These are phyloP conservation scores for Puccinia hordei DNA, from an alignment of 1,284 basidiomycete genomes.

Conservation along the genomic window DNA sequence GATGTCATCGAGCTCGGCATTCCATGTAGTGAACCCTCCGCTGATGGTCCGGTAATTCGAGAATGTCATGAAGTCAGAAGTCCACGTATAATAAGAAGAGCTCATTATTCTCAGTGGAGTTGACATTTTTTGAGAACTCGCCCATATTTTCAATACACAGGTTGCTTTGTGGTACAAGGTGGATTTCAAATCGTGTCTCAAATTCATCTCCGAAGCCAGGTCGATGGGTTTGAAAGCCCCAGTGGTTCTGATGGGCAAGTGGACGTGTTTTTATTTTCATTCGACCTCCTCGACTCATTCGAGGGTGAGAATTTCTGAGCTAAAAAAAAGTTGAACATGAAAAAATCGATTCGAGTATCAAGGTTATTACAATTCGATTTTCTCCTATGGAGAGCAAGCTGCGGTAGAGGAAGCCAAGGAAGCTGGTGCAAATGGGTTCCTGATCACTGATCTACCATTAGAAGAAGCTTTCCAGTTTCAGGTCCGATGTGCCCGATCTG, in stretches of 20 bases:
- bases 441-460: constrained; percentile 95
- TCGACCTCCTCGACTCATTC: constrained; percentile 56
- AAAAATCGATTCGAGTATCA: neutral
- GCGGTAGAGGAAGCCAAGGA: constrained; percentile 83
- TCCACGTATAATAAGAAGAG: constrained; percentile 51
- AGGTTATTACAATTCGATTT: constrained; percentile 96
- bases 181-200: constrained; percentile 74
- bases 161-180: constrained; percentile 77
- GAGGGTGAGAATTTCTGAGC: neutral
- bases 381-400: constrained; percentile 91
- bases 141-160: constrained; percentile 62
- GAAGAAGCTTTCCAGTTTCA: constrained; percentile 92
- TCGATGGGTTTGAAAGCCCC: constrained; percentile 78
- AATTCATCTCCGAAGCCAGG: constrained; percentile 77
- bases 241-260: constrained; percentile 81
- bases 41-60: constrained; percentile 89
- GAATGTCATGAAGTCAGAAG: constrained; percentile 83
- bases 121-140: constrained; percentile 13
- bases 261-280: neutral
- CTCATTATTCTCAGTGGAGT: neutral
- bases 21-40: constrained; percentile 94
- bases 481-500: constrained; percentile 75
- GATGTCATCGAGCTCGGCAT: constrained; percentile 96
- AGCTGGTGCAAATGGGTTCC: constrained; percentile 94
- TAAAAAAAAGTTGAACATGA: neutral